Evolutionary conservation across 148 eudicot genomes (phyloP).

Genomic region (Euryodendron excelsum): DNA sequence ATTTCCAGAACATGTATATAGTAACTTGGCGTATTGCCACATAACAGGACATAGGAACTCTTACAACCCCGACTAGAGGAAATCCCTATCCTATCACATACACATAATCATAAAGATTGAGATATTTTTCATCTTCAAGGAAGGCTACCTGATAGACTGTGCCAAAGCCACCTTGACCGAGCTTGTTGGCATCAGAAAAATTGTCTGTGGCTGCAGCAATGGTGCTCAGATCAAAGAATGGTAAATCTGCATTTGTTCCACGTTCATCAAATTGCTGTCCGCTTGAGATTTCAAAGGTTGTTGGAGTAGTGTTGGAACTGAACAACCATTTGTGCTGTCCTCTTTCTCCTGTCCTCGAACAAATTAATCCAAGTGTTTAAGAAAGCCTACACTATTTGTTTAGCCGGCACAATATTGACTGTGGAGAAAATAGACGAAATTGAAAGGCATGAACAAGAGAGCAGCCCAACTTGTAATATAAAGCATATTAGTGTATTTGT

Average conservation of each 20-base stretch:
- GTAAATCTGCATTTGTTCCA: slow-evolving; percentile 24
- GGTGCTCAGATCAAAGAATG: slow-evolving; percentile 17
- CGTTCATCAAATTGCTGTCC: slow-evolving; percentile 26
- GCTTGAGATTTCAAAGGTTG: neutral
- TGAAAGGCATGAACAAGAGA: too few species aligned
- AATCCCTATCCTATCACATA: too few species aligned
- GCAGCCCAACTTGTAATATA: neutral
- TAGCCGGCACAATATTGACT: too few species aligned
- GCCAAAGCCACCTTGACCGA: slow-evolving; percentile 29
- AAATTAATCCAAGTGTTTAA: neutral
- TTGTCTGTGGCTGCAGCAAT: slow-evolving; percentile 21
- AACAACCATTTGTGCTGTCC: slow-evolving; percentile 21
- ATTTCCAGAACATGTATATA: too few species aligned
- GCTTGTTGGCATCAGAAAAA: slow-evolving; percentile 16
- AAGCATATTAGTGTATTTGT: neutral
- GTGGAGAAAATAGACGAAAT: too few species aligned
- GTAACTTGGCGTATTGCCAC: too few species aligned
- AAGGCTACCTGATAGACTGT: slow-evolving; percentile 25
- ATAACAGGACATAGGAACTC: too few species aligned
- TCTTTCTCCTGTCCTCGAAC: slow-evolving; percentile 23
- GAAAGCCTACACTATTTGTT: neutral
- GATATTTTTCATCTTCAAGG: too few species aligned
- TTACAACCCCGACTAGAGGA: too few species aligned
- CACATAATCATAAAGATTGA: neutral
- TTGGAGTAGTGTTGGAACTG: neutral